phyloP scores from a whole-genome alignment of 2,329 filamentous ascomycete genomes.

The Botrytis elliptica region DNA sequence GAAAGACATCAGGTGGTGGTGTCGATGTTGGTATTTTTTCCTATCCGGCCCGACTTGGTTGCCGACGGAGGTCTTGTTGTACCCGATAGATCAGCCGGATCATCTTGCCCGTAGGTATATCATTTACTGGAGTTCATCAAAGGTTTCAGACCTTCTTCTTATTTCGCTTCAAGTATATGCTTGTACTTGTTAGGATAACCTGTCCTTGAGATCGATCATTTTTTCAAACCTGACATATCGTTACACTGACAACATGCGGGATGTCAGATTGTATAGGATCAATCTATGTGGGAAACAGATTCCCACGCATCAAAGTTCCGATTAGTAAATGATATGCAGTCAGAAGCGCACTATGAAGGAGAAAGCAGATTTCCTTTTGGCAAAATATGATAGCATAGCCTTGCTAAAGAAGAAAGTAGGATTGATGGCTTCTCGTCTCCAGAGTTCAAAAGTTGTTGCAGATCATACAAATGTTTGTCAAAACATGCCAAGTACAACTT shows the following conservation, averaged over 20 bases:
- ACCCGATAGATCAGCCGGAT: conserved; percentile 11
- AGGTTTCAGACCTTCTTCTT: not conserved
- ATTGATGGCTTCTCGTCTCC: conserved; percentile 12
- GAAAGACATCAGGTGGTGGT: not conserved
- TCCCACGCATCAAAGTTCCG: not conserved
- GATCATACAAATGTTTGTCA: not conserved
- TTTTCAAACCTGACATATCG: conserved; percentile 12
- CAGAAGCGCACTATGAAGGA: not conserved
- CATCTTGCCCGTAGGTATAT: not conserved
- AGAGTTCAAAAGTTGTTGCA: not conserved
- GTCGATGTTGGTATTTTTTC: not conserved
- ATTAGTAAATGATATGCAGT: conserved; percentile 16
- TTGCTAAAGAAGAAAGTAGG: not conserved
- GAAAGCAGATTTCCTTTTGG: not conserved
- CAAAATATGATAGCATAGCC: not conserved
- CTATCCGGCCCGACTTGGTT: conserved; percentile 10
- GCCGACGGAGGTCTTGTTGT: conserved; percentile 14
- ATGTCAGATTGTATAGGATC: not conserved
- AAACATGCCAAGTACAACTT: not conserved
- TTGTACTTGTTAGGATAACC: not conserved
- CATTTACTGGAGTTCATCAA: not conserved
- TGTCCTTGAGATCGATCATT: conserved; percentile 12
- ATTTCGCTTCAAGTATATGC: not conserved
- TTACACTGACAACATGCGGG: conserved; percentile 4
- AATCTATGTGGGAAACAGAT: not conserved